Evolutionary conservation across 140 eudicot genomes (phyloP), one percentile per base, ranked within the genome.

Genomic region (Senecio squalidus): DNA sequence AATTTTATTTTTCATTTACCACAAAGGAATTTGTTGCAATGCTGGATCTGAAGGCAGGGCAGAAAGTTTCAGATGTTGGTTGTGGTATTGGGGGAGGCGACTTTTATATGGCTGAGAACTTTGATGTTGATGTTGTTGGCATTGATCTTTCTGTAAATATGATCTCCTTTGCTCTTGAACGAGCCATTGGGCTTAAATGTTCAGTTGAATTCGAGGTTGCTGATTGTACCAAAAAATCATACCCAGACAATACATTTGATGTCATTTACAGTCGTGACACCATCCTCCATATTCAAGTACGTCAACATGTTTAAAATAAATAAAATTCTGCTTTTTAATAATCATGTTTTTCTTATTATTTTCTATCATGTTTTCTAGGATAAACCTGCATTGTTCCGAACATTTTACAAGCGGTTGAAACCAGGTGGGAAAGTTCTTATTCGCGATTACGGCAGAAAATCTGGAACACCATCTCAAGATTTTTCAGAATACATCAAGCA

Each of bases 61-160:
- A 86, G 75, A 91, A 83, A 52, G 98, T 91, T 41, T 75, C 86
- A 22, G 98, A 91, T 67, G 98, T 91, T 45, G 96, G 98, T 25
- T 91, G 98, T 77, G 98, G 98, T 62, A 91, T 91, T 11, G 98
- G 96, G 17, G 98, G 96, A 65, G 98, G 94, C 39, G 96, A 83
- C 67, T 91, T 86, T 66, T 86, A 91, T 74, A 91, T n/a, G n/a
- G n/a, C n/a, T n/a, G n/a, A n/a, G n/a, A n/a, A n/a, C n/a, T n/a
- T n/a, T n/a, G n/a, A n/a, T n/a, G n/a, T n/a, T n/a, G n/a, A n/a
- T n/a, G n/a, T n/a, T n/a, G n/a, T n/a, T n/a, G n/a, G n/a, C n/a
- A n/a, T n/a, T n/a, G n/a, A n/a, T n/a, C n/a, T n/a, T n/a, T n/a
- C n/a, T n/a, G n/a, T n/a, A n/a, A n/a, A 91, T 56, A 91, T 91